A percentile compares a stretch with the other conserved stretches of the same genome.
Evolutionary conservation across 345 rosid genomes (phyloP).

Genomic region (Populus deltoides): DNA sequence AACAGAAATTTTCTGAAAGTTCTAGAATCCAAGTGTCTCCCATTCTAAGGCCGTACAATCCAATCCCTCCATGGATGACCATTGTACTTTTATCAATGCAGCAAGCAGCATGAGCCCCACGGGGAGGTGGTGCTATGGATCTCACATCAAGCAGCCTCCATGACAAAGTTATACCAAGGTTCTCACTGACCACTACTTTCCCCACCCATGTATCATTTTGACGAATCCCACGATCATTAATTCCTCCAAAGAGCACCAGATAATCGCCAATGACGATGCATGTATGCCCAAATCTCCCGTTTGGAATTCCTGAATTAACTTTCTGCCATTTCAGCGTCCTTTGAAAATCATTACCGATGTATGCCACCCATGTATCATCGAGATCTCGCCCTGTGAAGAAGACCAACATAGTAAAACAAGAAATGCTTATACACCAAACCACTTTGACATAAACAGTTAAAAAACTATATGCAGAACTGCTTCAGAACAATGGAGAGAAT

Average conservation of each 20-base stretch:
- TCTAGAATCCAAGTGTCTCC: slow-evolving; percentile 85
- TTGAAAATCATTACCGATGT: slow-evolving; percentile 47
- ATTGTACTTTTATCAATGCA: slow-evolving; percentile 60
- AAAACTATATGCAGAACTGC: neutral
- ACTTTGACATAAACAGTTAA: neutral
- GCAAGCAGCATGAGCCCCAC: slow-evolving; percentile 94
- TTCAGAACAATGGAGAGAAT: neutral
- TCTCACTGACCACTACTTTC: slow-evolving; percentile 45
- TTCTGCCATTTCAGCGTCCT: slow-evolving; percentile 59
- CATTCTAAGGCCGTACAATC: slow-evolving; percentile 60
- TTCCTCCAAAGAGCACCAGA: slow-evolving; percentile 85
- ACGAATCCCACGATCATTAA: slow-evolving; percentile 77
- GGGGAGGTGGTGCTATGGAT: slow-evolving; percentile 59
- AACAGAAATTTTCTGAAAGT: slow-evolving; percentile 53
- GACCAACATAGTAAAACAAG: neutral
- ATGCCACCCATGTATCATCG: slow-evolving; percentile 90
- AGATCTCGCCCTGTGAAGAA: slow-evolving; percentile 73
- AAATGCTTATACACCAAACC: neutral
- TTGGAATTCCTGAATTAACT: slow-evolving; percentile 63
- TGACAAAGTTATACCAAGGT: slow-evolving; percentile 37
- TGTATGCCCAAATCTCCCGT: slow-evolving; percentile 94
- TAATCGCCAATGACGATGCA: slow-evolving; percentile 53
- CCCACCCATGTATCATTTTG: slow-evolving; percentile 88
- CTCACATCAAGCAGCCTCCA: slow-evolving; percentile 71
- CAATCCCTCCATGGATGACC: slow-evolving; percentile 89